Evolutionary conservation across 345 rosid species (phyloP).

Genomic region (Leavenworthia alabamica): DNA sequence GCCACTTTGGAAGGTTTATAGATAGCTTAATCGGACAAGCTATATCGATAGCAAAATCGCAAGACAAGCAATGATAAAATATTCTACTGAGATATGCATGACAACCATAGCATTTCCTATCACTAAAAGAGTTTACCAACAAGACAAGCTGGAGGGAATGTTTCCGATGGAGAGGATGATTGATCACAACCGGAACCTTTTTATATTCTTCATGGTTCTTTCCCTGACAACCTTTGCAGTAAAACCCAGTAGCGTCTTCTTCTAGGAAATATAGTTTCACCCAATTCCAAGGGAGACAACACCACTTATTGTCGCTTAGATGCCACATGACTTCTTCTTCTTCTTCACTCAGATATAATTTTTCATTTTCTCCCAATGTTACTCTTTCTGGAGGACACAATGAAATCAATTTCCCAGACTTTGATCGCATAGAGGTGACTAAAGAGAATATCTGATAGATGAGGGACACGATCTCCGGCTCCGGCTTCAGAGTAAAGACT

Average conservation of each 20-base stretch:
- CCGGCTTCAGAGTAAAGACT: neutral
- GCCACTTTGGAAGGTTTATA: neutral
- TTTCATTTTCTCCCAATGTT: neutral
- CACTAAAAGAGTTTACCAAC: rapidly evolving
- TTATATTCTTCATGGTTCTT: neutral
- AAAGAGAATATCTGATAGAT: neutral
- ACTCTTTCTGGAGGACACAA: neutral
- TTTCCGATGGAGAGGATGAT: neutral
- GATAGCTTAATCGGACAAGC: neutral
- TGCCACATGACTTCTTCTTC: no score
- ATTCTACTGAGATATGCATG: neutral
- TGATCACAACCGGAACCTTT: neutral
- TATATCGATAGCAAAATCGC: neutral
- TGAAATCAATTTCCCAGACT: neutral
- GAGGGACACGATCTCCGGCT: neutral
- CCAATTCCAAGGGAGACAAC: neutral
- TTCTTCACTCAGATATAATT: neutral
- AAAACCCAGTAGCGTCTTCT: neutral
- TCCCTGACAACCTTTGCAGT: neutral
- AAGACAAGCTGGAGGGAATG: neutral
- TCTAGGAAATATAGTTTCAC: neutral
- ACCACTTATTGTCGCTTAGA: neutral
- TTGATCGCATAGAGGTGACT: neutral
- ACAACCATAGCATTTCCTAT: neutral
- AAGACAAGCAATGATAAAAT: neutral